These are phyloP conservation scores for Jaltomata sinuosa DNA, from an alignment of 257 asterid genomes.

Conservation along the genomic window DNA sequence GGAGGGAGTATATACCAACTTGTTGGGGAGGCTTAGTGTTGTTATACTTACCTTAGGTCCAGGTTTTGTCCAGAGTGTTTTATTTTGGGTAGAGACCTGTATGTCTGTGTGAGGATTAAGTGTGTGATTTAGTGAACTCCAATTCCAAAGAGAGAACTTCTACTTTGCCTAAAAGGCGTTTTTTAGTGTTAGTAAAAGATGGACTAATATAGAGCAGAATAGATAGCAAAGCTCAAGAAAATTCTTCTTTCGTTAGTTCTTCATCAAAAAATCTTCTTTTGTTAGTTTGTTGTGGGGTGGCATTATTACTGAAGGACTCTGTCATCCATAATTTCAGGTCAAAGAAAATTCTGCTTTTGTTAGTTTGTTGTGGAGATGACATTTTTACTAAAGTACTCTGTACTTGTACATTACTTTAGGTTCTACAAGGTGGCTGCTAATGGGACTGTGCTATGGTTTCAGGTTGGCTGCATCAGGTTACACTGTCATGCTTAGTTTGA, in stretches of 20 bases:
- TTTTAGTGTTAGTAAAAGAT: background rate
- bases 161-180: background rate
- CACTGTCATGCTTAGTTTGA: conserved; percentile 18
- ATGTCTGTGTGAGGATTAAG: background rate
- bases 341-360: background rate
- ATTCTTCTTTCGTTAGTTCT: background rate
- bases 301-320: background rate
- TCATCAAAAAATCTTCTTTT: background rate
- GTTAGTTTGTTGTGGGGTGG: background rate
- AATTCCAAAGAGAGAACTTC: background rate
- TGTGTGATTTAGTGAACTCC: background rate
- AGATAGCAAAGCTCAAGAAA: background rate
- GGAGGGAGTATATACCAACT: background rate
- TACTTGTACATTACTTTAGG: conserved; percentile 26
- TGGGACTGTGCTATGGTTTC: conserved; percentile 90
- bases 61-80: background rate
- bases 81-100: background rate
- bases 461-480: conserved; percentile 92
- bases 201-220: background rate
- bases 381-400: background rate
- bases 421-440: conserved; percentile 83
- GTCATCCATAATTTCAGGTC: background rate
- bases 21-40: background rate
- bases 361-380: background rate
- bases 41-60: background rate